These are phyloP conservation scores for Aspergillus kassunensis DNA, from an alignment of 495 filamentous ascomycete genomes.

Conservation along the genomic window DNA sequence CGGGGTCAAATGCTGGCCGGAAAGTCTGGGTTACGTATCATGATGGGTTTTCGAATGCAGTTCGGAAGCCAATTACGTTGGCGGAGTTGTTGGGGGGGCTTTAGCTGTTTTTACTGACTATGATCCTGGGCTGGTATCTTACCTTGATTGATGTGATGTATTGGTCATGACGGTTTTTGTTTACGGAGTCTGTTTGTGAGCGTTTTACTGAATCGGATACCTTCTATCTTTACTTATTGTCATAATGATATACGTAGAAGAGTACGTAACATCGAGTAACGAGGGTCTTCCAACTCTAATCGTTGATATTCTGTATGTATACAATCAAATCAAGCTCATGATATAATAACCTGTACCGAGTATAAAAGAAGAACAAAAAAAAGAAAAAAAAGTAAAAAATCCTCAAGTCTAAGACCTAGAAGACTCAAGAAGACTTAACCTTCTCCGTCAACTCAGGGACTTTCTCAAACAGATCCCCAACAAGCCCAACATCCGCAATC, in stretches of 20 bases:
- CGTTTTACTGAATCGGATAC: not conserved
- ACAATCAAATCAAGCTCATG: no score
- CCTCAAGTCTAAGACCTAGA: not conserved
- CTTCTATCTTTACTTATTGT: not conserved
- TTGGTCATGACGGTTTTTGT: not conserved
- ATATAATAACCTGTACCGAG: not conserved
- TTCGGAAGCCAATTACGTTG: constrained; percentile 85
- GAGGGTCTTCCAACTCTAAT: no score
- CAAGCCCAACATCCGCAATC: constrained; percentile 90
- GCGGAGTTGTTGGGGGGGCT: constrained; percentile 67
- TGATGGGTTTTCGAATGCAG: constrained; percentile 95
- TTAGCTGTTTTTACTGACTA: constrained; percentile 19
- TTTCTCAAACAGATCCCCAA: constrained; percentile 92
- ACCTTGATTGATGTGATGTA: not conserved
- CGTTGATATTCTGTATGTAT: no score
- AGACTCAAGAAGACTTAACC: constrained; percentile 54
- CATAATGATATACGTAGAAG: no score
- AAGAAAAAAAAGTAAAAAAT: not conserved
- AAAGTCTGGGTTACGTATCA: constrained; percentile 92
- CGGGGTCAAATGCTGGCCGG: constrained; percentile 40
- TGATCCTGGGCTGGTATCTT: not conserved
- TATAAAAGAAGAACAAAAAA: not conserved
- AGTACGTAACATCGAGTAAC: no score
- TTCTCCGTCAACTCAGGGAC: constrained; percentile 97
- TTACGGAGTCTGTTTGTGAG: not conserved